Percentiles rank a stretch among this genome's conserved stretches.
phyloP scores from a whole-genome alignment of 164 flowering plant genomes.

The Cinnamomum chago region DNA sequence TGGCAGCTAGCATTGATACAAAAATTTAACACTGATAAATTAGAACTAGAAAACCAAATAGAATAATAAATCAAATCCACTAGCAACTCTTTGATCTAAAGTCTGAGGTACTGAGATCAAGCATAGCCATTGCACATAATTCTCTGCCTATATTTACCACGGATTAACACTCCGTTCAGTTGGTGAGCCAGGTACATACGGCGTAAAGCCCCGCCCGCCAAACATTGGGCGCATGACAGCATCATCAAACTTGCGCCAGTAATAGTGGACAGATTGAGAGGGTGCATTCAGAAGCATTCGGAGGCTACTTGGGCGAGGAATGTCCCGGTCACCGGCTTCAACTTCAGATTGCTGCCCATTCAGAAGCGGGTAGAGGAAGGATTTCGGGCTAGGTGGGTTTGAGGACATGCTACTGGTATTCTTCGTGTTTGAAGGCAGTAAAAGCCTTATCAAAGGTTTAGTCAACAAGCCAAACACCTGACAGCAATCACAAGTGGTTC shows the following conservation, averaged over 20 bases:
- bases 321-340: conserved; percentile 15
- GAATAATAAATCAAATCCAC: not conserved
- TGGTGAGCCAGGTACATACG: conserved; percentile 77
- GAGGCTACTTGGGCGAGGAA: conserved; percentile 57
- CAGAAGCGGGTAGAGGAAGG: conserved; percentile 59
- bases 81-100: not conserved
- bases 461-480: conserved; percentile 80
- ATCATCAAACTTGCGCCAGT: conserved; percentile 85
- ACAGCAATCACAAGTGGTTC: not conserved
- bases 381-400: conserved; percentile 60
- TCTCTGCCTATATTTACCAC: conserved; percentile 14
- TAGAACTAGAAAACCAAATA: too few relatives aligned
- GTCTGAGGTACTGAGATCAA: not conserved
- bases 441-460: conserved; percentile 60
- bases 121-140: not conserved
- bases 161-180: conserved; percentile 37
- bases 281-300: conserved; percentile 62
- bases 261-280: conserved; percentile 64
- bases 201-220: conserved; percentile 92
- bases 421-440: conserved; percentile 48
- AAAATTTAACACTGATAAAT: too few relatives aligned
- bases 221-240: conserved; percentile 87
- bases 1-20: too few relatives aligned
- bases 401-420: conserved; percentile 37
- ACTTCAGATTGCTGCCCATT: conserved; percentile 48